These are phyloP conservation scores for Penicillium soppii DNA, from an alignment of 495 filamentous ascomycete species.

Conservation along the genomic window DNA sequence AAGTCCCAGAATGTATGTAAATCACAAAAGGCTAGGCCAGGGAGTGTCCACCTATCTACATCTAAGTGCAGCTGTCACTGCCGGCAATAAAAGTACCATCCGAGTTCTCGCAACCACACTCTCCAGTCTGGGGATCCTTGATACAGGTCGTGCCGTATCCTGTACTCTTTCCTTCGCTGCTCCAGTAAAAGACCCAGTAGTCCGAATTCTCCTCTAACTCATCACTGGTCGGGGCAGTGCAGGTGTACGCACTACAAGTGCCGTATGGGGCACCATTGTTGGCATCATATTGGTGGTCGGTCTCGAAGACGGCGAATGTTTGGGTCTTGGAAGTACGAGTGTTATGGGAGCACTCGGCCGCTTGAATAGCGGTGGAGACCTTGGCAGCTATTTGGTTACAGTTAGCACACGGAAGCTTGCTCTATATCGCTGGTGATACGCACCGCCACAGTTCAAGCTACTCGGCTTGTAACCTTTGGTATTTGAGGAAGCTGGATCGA, in stretches of 20 bases:
- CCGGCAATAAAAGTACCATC: constrained; percentile 36
- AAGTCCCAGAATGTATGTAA: too few species aligned
- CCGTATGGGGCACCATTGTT: constrained; percentile 36
- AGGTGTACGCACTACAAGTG: constrained; percentile 38
- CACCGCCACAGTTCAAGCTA: constrained; percentile 24
- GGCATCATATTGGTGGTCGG: constrained; percentile 34
- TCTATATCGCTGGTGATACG: background rate
- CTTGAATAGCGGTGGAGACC: constrained; percentile 36
- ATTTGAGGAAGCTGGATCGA: constrained; percentile 29
- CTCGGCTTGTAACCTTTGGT: constrained; percentile 31
- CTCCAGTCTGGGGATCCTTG: constrained; percentile 30
- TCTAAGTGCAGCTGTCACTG: constrained; percentile 24
- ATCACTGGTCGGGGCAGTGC: constrained; percentile 21
- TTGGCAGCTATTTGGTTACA: constrained; percentile 22
- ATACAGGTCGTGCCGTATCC: constrained; percentile 35
- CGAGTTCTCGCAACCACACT: constrained; percentile 39
- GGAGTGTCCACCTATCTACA: background rate
- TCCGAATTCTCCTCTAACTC: constrained; percentile 26
- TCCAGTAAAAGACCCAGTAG: constrained; percentile 41
- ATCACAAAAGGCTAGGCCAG: too few species aligned
- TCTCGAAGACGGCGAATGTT: constrained; percentile 38
- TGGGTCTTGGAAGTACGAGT: constrained; percentile 34
- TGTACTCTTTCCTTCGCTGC: constrained; percentile 21
- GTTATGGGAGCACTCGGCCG: constrained; percentile 41
- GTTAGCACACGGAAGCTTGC: background rate